Percentiles rank a stretch among this genome's conserved stretches.
Evolutionary conservation across 768 basidiomycete genomes (phyloP).

Genomic region (Podaxis pistillaris): DNA sequence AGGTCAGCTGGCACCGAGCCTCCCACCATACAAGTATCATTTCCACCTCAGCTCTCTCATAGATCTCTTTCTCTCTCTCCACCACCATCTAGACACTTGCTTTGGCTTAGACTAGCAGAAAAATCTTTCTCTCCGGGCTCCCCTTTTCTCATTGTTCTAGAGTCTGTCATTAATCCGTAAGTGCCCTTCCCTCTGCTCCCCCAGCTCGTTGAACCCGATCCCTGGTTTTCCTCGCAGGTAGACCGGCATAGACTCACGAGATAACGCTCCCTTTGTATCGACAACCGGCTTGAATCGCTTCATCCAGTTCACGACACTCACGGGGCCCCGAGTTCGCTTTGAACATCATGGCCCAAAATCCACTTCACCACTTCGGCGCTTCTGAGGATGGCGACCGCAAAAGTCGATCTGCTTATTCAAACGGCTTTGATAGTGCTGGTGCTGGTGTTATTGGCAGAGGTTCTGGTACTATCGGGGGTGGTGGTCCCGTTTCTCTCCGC

Average conservation of each 20-base stretch:
- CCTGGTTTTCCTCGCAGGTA: not conserved
- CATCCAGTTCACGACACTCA: slow-evolving; percentile 2
- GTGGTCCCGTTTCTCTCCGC: slow-evolving; percentile 44
- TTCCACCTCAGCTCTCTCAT: slow-evolving; percentile 12
- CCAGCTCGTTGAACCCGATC: not conserved
- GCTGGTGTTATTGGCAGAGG: slow-evolving; percentile 2
- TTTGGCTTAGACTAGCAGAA: slow-evolving; percentile 2
- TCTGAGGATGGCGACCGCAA: slow-evolving; percentile 10
- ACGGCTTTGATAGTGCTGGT: slow-evolving; percentile 4
- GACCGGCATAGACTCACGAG: slow-evolving; percentile 8
- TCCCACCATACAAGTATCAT: slow-evolving; percentile 9
- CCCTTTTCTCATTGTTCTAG: slow-evolving; percentile 11
- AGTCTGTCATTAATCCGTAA: slow-evolving; percentile 14
- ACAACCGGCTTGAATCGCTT: not conserved
- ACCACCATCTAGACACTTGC: slow-evolving; percentile 11
- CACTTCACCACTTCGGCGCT: slow-evolving; percentile 8
- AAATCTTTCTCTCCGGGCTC: not conserved
- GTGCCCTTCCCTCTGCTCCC: not conserved
- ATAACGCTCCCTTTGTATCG: not conserved
- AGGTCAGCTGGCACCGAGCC: slow-evolving; percentile 13
- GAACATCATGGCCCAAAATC: slow-evolving; percentile 11
- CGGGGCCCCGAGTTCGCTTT: not conserved
- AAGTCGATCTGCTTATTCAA: slow-evolving; percentile 12
- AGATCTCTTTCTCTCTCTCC: slow-evolving; percentile 16
- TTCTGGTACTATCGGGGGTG: slow-evolving; percentile 31